Evolutionary conservation across 768 basidiomycete genomes (phyloP).

Genomic region (Kwoniella bestiolae): DNA sequence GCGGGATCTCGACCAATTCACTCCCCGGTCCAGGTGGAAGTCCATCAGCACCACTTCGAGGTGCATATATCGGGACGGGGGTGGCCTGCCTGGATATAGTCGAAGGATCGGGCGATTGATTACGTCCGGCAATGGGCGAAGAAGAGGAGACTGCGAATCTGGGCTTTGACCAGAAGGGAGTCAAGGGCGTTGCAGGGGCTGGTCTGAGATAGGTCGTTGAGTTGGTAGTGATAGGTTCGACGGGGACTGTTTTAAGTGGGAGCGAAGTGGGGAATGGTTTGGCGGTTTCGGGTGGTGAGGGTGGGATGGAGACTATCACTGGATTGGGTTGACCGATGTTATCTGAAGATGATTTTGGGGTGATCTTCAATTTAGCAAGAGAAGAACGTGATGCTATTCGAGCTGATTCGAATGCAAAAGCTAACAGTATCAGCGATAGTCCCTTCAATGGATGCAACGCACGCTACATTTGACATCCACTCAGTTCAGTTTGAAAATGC

Average conservation of each 20-base stretch:
- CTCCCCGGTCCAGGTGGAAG: conserved; percentile 8
- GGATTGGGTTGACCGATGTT: background rate
- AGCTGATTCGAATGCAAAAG: conserved; percentile 20
- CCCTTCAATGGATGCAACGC: too few relatives aligned
- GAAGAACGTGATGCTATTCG: conserved; percentile 28
- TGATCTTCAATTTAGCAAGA: conserved; percentile 22
- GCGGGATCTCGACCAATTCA: conserved; percentile 45
- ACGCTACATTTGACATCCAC: too few relatives aligned
- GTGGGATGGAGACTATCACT: conserved; percentile 11
- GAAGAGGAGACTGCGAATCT: conserved; percentile 23
- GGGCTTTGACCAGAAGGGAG: conserved; percentile 9
- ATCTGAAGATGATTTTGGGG: background rate
- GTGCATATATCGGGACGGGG: conserved; percentile 3
- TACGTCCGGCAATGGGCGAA: background rate
- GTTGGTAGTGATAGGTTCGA: conserved; percentile 7
- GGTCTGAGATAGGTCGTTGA: conserved; percentile 26
- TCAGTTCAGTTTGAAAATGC: too few relatives aligned
- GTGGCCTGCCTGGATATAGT: conserved; percentile 3
- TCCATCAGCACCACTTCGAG: conserved; percentile 8
- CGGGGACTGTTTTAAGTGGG: conserved; percentile 7
- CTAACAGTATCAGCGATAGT: too few relatives aligned
- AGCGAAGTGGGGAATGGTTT: background rate
- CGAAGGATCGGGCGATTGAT: conserved; percentile 14
- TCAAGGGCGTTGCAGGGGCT: conserved; percentile 28
- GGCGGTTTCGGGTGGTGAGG: conserved; percentile 12